phyloP scores from a whole-genome alignment of 2,329 filamentous ascomycete genomes.

The Penicillium sp. region DNA sequence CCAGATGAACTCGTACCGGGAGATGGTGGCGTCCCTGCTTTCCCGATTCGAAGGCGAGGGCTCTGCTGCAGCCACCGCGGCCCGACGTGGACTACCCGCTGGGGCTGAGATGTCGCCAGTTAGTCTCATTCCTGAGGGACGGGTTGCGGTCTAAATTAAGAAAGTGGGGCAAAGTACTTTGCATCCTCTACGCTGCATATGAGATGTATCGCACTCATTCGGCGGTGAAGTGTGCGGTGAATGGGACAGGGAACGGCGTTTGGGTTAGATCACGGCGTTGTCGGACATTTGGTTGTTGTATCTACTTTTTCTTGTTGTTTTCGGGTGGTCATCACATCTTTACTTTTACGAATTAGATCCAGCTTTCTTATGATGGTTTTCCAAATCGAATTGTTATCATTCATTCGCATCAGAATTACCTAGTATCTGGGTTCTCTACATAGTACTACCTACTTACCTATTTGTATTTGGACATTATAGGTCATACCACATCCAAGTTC shows the following conservation, averaged over 20 bases:
- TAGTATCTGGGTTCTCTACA: background rate
- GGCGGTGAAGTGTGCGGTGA: background rate
- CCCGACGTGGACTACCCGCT: background rate
- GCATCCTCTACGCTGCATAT: background rate
- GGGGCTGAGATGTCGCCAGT: slow-evolving; percentile 3
- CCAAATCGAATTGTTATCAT: background rate
- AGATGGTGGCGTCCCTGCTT: slow-evolving; percentile 33
- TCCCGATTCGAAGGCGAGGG: slow-evolving; percentile 19
- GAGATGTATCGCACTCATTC: background rate
- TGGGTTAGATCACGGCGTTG: background rate
- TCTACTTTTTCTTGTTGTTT: background rate
- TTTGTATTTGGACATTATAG: background rate
- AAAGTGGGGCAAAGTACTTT: background rate
- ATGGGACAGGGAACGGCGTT: background rate
- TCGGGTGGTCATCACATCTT: background rate
- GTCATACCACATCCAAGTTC: background rate
- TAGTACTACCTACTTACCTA: background rate
- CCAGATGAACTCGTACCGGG: slow-evolving; percentile 39
- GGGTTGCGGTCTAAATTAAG: slow-evolving; percentile 15
- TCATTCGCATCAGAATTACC: background rate
- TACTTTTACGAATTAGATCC: background rate
- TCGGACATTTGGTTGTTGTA: background rate
- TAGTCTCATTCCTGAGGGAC: slow-evolving; percentile 14
- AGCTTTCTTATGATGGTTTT: background rate
- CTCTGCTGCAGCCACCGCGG: background rate